Evolutionary conservation across 345 rosid genomes (phyloP), one percentile per base, ranked within the genome.

Genomic region (Linum lewisii): DNA sequence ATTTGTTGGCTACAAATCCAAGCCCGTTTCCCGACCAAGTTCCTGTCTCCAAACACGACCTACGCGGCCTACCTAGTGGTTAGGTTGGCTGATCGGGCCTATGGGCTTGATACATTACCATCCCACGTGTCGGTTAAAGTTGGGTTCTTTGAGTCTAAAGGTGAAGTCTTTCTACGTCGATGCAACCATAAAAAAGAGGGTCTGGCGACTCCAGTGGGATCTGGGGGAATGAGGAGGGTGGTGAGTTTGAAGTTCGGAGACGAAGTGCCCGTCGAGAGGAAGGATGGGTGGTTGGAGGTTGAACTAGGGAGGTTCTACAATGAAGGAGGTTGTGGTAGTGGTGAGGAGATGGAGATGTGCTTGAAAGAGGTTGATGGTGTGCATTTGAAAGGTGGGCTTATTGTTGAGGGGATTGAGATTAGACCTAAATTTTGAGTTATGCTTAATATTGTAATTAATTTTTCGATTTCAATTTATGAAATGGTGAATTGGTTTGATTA

Each of bases 211-310:
- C 38, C 71, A 70, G 47, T 64, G 77, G 8, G 56, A 47, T 34
- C 65, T 32, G 44, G 60, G 61, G 57, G 65, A 10, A 58, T 3
- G 5, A 47, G 61, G 24, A 10, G 6, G 64, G 64, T 14, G 42
- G 8, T 16, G 56, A 38, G 50, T 45, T 54, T 26, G 59, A 65
- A 26, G 65, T 1, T 29, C 34, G 34, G 45, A 57, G 62, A 58
- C 14, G 20, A 20, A 15, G 34, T 52, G 8, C 65, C 60, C 19
- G 6, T 29, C 9, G 68, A 65, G 47, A 51, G 78, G 21, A 61
- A 67, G 37, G 81, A 82, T 47, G 84, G 80, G 18, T 82, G 82
- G 84, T 54, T 66, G 44, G 82, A 73, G 78, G 71, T 79, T 25
- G 81, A 79, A 67, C 54, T 82, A 54, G 82, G 84, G 21, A 67